Percentiles rank a stretch among this genome's conserved stretches.
phyloP scores from a whole-genome alignment of 75 land plant species.

The Selaginella moellendorffii region DNA sequence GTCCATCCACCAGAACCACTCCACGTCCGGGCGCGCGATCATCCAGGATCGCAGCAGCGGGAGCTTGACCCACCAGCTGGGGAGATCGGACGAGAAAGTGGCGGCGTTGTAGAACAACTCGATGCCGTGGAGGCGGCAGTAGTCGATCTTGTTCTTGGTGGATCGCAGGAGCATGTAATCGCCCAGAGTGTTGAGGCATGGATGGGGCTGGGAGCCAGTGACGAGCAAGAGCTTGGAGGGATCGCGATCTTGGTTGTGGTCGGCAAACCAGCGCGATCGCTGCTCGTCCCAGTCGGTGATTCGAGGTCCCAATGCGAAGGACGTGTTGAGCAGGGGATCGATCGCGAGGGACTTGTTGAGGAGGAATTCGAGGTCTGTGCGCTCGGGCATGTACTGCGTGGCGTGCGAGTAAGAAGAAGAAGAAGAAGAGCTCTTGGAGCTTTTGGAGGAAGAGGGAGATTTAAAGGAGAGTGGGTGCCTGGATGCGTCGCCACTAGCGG shows the following conservation, averaged over 20 bases:
- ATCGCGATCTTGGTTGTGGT: neutral
- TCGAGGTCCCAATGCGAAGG: conserved; percentile 11
- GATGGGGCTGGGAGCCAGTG: conserved; percentile 19
- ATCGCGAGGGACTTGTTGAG: neutral
- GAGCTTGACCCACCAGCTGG: conserved; percentile 18
- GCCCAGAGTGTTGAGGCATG: conserved; percentile 13
- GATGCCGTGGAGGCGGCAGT: conserved; percentile 18
- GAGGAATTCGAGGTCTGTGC: neutral
- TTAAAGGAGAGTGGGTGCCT: neutral
- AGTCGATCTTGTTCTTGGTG: conserved; percentile 24
- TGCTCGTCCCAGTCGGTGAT: conserved; percentile 19
- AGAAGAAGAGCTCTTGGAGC: neutral
- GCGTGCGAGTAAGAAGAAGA: neutral
- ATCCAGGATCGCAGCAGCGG: conserved; percentile 13
- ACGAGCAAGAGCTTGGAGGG: conserved; percentile 8
- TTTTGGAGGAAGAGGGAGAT: too few relatives aligned
- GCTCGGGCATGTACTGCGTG: neutral
- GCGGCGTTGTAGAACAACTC: conserved; percentile 18
- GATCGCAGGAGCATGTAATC: conserved; percentile 11
- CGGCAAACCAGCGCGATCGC: neutral
- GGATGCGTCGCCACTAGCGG: too few relatives aligned
- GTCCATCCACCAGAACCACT: conserved; percentile 28
- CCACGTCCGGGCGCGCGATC: conserved; percentile 19
- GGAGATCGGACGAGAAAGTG: conserved; percentile 10
- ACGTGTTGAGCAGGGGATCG: neutral